A percentile compares a stretch with the other conserved stretches of the same genome.
Evolutionary conservation across 2,329 filamentous ascomycete species (phyloP).

Genomic region (Cladosporium sp.): DNA sequence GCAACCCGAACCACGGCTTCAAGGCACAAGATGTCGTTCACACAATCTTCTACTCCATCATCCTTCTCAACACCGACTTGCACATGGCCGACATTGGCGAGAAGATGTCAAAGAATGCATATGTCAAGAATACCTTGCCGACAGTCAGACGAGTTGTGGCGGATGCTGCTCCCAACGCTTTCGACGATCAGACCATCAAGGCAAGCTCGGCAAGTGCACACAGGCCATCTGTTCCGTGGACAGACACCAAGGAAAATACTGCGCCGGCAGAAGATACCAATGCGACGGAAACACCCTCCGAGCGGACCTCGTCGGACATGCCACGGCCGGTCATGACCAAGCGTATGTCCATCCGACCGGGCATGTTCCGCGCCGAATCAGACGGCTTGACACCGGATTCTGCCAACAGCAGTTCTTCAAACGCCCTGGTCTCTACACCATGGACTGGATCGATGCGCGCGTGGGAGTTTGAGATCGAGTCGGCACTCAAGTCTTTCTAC

Average conservation of each 20-base stretch:
- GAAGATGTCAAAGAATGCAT: constrained; percentile 94
- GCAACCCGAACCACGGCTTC: constrained; percentile 91
- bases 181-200: constrained; percentile 47
- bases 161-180: constrained; percentile 69
- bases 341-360: constrained; percentile 46
- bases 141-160: constrained; percentile 76
- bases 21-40: constrained; percentile 92
- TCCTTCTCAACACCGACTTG: constrained; percentile 92
- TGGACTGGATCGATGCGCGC: constrained; percentile 73
- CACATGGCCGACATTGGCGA: constrained; percentile 92
- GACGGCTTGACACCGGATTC: constrained; percentile 39
- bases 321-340: constrained; percentile 35
- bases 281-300: constrained; percentile 18
- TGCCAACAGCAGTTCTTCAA: constrained; percentile 52
- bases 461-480: constrained; percentile 88
- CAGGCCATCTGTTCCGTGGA: constrained; percentile 35
- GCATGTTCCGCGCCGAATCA: constrained; percentile 35
- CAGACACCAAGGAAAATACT: constrained; percentile 28
- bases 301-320: constrained; percentile 37
- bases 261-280: constrained; percentile 12
- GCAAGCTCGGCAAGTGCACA: constrained; percentile 18
- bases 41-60: constrained; percentile 93
- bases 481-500: constrained; percentile 90
- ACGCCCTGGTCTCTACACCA: constrained; percentile 73
- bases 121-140: constrained; percentile 93